These are phyloP conservation scores for Rutstroemia sp. DNA, from an alignment of 2,329 filamentous ascomycete species.

Conservation along the genomic window DNA sequence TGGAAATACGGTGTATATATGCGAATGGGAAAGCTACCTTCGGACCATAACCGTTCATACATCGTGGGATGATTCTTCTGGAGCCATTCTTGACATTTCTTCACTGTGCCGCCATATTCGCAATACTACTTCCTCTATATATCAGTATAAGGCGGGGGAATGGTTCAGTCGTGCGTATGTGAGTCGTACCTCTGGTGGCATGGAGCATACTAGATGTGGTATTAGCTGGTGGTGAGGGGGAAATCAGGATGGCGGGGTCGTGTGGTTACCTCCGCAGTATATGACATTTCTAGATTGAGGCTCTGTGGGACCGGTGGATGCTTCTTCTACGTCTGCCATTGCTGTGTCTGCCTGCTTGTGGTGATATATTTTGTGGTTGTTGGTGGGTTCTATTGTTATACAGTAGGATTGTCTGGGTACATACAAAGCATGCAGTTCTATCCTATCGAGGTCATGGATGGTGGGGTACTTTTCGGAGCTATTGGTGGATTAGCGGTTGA, in stretches of 20 bases:
- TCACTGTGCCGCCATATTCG: conserved; percentile 93
- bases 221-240: conserved; percentile 8
- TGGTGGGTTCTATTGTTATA: too few species aligned
- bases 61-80: conserved; percentile 64
- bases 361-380: too few species aligned
- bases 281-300: conserved; percentile 28
- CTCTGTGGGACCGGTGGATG: conserved; percentile 19
- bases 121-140: conserved; percentile 65
- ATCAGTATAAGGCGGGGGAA: conserved; percentile 11
- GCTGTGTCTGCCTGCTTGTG: too few species aligned
- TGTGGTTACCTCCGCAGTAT: conserved; percentile 28
- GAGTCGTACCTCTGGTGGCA: conserved; percentile 53
- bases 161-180: neutral
- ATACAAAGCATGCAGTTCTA: too few species aligned
- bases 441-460: too few species aligned
- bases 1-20: too few species aligned
- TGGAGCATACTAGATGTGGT: conserved; percentile 46
- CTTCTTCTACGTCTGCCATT: conserved; percentile 25
- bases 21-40: conserved; percentile 48
- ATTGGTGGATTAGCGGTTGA: too few species aligned
- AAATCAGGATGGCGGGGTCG: conserved; percentile 14
- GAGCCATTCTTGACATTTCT: conserved; percentile 97
- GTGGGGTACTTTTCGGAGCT: too few species aligned
- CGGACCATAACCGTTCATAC: conserved; percentile 77
- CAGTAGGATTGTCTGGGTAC: too few species aligned